Conservation (phyloP, 768 basidiomycete genomes). For the Pilatotrama ljubarskyi region DNA sequence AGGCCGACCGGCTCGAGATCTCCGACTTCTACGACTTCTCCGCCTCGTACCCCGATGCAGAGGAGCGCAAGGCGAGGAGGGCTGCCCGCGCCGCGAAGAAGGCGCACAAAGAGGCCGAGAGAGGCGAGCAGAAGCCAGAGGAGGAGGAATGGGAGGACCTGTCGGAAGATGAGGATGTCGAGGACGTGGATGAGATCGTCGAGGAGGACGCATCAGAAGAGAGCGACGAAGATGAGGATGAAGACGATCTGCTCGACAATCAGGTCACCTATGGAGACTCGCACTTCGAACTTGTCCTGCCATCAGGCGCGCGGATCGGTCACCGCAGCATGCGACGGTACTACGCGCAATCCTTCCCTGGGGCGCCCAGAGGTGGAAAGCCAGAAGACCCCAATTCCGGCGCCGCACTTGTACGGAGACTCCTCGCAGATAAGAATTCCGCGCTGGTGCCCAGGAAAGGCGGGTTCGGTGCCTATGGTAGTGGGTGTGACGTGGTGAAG, state of each 20-base stretch:
- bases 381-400: conserved; percentile 69
- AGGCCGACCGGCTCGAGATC: conserved; percentile 78
- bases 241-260: conserved; percentile 35
- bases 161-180: conserved; percentile 37
- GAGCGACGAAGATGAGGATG: conserved; percentile 39
- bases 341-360: conserved; percentile 79
- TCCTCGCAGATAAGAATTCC: conserved; percentile 80
- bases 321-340: conserved; percentile 87
- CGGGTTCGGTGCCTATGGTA: conserved; percentile 85
- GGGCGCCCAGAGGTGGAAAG: conserved; percentile 40
- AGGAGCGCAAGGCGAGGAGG: conserved; percentile 24
- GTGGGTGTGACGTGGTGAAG: conserved; percentile 79
- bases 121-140: conserved; percentile 15
- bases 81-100: conserved; percentile 14
- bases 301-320: conserved; percentile 89
- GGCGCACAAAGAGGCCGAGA: conserved; percentile 8
- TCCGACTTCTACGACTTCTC: conserved; percentile 95
- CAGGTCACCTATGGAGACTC: conserved; percentile 79
- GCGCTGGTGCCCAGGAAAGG: conserved; percentile 83
- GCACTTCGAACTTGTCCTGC: conserved; percentile 84
- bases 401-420: conserved; percentile 70
- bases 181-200: conserved; percentile 33
- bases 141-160: conserved; percentile 35
- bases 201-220: conserved; percentile 34
- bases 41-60: conserved; percentile 65